A percentile compares a stretch with the other conserved stretches of the same genome.
phyloP scores from a whole-genome alignment of 257 asterid species.

The Lycium ferocissimum region DNA sequence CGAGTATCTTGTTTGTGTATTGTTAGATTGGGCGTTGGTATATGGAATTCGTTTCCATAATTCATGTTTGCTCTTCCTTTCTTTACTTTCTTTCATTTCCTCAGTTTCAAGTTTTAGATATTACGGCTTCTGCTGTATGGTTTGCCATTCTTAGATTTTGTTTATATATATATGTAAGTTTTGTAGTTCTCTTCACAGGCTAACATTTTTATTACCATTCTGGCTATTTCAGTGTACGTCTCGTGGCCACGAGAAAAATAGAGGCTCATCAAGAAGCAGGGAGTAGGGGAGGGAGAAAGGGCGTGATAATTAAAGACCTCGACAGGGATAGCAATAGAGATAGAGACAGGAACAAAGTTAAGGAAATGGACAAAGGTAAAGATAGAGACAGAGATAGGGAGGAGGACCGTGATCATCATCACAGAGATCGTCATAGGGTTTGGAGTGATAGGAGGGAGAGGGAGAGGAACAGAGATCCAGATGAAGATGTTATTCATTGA shows the following conservation, averaged over 20 bases:
- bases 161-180: constrained; percentile 4
- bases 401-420: constrained; percentile 69
- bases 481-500: constrained; percentile 62
- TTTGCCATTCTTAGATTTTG: neutral
- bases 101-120: constrained; percentile 17
- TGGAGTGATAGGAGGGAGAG: constrained; percentile 67
- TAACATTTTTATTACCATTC: constrained; percentile 17
- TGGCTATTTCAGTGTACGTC: constrained; percentile 52
- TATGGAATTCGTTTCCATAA: no score
- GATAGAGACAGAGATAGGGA: constrained; percentile 63
- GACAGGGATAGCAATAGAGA: constrained; percentile 46
- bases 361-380: constrained; percentile 49
- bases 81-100: neutral
- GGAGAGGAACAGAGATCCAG: constrained; percentile 78
- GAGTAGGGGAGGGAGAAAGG: constrained; percentile 49
- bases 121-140: neutral
- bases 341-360: constrained; percentile 43
- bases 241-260: constrained; percentile 58
- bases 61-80: neutral
- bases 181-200: neutral
- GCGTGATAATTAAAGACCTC: constrained; percentile 39
- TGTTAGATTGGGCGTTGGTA: neutral
- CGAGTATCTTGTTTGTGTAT: no score
- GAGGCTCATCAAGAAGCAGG: constrained; percentile 56
- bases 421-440: constrained; percentile 73